Base-by-base conservation (phyloP, 2,329 filamentous ascomycete species). In the Chalaropsis thielavioides region DNA sequence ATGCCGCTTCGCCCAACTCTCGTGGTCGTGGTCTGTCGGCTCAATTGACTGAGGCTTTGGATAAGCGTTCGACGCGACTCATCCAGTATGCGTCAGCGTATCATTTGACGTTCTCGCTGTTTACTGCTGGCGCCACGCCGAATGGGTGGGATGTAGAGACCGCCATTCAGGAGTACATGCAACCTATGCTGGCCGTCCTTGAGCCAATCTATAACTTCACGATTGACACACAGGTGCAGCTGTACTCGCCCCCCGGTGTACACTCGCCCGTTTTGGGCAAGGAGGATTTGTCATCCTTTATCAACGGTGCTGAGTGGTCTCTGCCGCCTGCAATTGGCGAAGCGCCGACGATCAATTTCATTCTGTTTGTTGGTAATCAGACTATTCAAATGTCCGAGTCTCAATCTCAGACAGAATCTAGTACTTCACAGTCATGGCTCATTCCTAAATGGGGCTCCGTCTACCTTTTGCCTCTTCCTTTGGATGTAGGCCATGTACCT, bases 241-340 rank as follows among this genome's bases (percentile, higher is more conserved):
- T 97, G 0, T 96, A 96, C 72, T 92, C 94, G n/a, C 77, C 79
- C 1, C 82, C 84, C 0, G 82, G 84, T n/a, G 81, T 83, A 0
- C 80, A 83, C 70, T 79, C 80, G 17, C 76, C 85, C 27, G 80
- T 87, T 0, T 77, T 99, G 43, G 85, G 83, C 70, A 92, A 90
- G 72, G 88, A 95, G 70, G 91, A 96, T 70, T 80, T 99, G 1
- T 90, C 90, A 44, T 92, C 89, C 0, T 99, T 99, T 72, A 91
- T 99, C 75, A 99, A 99, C 71, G 92, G 92, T 1, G 94, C 94
- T 1, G 94, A 99, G 76, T 99, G 94, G 94, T 94, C 94, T 0
- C 76, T 99, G 2, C 95, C 89, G 68, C 92, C 92, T 0, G 96
- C 90, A 65, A 97, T 99, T 69, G 94, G 92, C 51, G 85, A 84